Evolutionary conservation across 208 protist genomes (phyloP), one percentile per base, ranked within the genome.

Genomic region (Crithidia mellificae): DNA sequence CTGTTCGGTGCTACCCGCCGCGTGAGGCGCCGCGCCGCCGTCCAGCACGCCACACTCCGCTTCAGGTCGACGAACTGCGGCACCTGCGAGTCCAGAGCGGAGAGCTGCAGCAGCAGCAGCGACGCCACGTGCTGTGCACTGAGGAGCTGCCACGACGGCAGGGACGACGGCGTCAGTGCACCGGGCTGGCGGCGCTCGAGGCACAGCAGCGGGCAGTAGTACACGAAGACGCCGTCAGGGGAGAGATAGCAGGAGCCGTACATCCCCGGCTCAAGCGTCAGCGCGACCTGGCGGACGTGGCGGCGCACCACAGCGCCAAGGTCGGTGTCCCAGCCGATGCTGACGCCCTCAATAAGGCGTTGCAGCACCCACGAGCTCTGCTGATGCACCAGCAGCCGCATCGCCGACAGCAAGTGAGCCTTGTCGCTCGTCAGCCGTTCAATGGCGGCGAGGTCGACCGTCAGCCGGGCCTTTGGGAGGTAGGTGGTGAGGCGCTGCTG

Each of bases 251-350:
- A 88, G n/a, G 73, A 76, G 62, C 81, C 81, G 66, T 65, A 50
- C 59, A 69, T 77, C 17, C 66, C 81, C 0, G 72, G 69, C 39
- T 84, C 78, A 24, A 91, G 67, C n/a, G 64, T 72, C 20, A 94
- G 46, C n/a, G 56, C 74, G 25, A 94, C 50, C 68, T 83, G 73
- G 22, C 68, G 68, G 43, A 94, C 84, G 43, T 83, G 72, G 6
- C 72, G 74, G 8, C 91, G 83, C 24, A 92, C 73, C 15, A 80
- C 44, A n/a, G 72, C 72, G 14, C 91, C 91, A 1, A 96, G 64
- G 32, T 72, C 53, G 14, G 80, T 88, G 70, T 92, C 84, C 86
- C 91, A 96, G 20, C 91, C 91, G 20, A 89, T 77, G 32, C 77
- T 79, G 44, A 91, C 68, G 5, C 88, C 84, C 24, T 87, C 81